Evolutionary conservation across 352 stramenopile species (phyloP), one percentile per base, ranked within the genome.

Genomic region (Phytophthora litchii): DNA sequence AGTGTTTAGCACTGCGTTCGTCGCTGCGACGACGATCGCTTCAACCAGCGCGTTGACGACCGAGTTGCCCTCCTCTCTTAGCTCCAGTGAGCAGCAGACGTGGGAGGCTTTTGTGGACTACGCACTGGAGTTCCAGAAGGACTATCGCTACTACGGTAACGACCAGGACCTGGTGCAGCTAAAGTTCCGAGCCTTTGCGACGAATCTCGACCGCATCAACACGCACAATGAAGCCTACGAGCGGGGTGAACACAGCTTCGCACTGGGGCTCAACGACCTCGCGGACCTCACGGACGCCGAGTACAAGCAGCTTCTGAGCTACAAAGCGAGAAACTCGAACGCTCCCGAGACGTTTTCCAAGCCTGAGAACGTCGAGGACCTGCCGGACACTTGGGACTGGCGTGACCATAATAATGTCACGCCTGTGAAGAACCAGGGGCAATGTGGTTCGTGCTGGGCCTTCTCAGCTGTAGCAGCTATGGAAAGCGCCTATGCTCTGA

Each of bases 381-480:
- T 97, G 2, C 92, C 94, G 0, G 69, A 86, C 6, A 70, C 70
- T 36, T 76, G 98, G 23, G 95, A 99, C 77, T 99, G 97, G 97
- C 73, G 85, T 29, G 47, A 67, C 17, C 89, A 98, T 62, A 94
- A 96, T 40, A 85, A 75, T 46, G 92, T 99, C 17, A 97, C 84
- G 1, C 72, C 83, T 5, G 86, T 99, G 40, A 97, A 98, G 70
- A 97, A 97, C 50, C 96, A 99, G 77, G 90, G 89, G 7, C 79
- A 86, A 38, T 99, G 95, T 54, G 95, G 95, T 16, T 98, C 95
- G 40, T 99, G 96, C 82, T 98, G 96, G 96, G 94, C 95, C 7
- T 98, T 98, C 55, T 98, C 95, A 9, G 92, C 98, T 3, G 99
- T 97, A 4, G 98, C 97, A 12, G 89, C 96, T 1, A 95, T 99